Base-by-base conservation (phyloP, 495 filamentous ascomycete genomes). In the Neurospora intermedia region DNA sequence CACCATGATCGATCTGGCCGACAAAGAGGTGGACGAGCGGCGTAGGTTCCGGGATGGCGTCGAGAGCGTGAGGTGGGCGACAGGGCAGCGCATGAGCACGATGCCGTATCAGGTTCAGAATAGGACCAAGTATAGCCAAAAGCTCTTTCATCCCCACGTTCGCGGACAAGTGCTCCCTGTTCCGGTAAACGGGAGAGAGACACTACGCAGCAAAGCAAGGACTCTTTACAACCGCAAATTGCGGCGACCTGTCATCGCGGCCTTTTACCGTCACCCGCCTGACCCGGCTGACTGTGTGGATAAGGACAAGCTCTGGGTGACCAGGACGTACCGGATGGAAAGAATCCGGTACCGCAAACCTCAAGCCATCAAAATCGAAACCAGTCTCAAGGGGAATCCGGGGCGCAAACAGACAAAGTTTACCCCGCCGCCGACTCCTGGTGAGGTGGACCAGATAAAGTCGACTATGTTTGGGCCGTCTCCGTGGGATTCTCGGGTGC, bases 1-100 rank as follows among this genome's bases (percentile, higher is more conserved):
- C 20, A 0, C 20, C 11, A 40, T 70, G 31, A 69, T 76, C 43
- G 70, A 70, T 40, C 13, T 66, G 69, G 74, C 73, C 16, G 74
- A 76, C 43, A 6, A 1, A 13, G n/a, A 74, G 42, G 16, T 76
- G 23, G 43, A 72, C 20, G 15, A 39, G 16, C 23, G 38, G 13
- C 6, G 48, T 7, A 31, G 23, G 48, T 27, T 2, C 20, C 48
- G 5, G 23, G 20, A 39, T 23, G 48, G 20, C 11, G 20, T 5
- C 46, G 20, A 27, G 4, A 59, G 48, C 48, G 48, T 59, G 11
- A 59, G 23, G 23, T 59, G 48, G 48, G 48, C 20, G 23, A 27
- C 20, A 20, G 48, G 48, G 11, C 48, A 59, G 48, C 48, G 48
- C 0, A 59, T 59, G 23, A 59, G 48, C 48, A 59, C 20, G 5